A percentile compares a stretch with the other conserved stretches of the same genome.
These are phyloP conservation scores for Suhomyces sp. DNA, from an alignment of 805 yeast species.

Conservation along the genomic window DNA sequence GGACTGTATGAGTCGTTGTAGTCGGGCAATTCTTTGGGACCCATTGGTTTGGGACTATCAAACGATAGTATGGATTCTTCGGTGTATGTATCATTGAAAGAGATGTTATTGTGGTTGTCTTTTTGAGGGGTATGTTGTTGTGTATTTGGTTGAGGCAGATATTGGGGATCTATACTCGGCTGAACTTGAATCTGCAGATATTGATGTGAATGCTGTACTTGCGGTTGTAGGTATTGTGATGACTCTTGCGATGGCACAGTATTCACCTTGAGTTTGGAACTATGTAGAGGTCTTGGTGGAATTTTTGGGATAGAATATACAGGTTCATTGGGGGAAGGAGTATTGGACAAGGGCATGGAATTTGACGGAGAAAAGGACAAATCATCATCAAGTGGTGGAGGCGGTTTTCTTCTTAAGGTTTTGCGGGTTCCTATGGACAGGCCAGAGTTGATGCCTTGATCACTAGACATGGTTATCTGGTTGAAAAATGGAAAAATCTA, in stretches of 20 bases:
- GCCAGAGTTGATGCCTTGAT: no score
- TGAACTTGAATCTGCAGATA: no score
- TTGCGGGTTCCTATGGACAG: no score
- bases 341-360: not conserved
- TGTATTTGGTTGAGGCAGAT: not conserved
- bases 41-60: constrained; percentile 40
- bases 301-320: constrained; percentile 3
- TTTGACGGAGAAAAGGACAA: not conserved
- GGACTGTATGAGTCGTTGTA: constrained; percentile 18
- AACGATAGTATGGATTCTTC: constrained; percentile 25
- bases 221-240: no score
- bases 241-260: no score
- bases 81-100: constrained; percentile 3
- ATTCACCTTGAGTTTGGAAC: not conserved
- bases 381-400: constrained; percentile 15
- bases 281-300: constrained; percentile 4
- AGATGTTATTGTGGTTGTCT: not conserved
- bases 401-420: constrained; percentile 27
- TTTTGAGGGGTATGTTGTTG: not conserved
- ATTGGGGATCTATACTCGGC: not conserved
- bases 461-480: no score
- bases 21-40: constrained; percentile 40
- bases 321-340: not conserved
- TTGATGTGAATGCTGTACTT: no score
- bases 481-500: no score